Evolutionary conservation across 108 stramenopile species (phyloP).

Genomic region (Cyclotella sp.): DNA sequence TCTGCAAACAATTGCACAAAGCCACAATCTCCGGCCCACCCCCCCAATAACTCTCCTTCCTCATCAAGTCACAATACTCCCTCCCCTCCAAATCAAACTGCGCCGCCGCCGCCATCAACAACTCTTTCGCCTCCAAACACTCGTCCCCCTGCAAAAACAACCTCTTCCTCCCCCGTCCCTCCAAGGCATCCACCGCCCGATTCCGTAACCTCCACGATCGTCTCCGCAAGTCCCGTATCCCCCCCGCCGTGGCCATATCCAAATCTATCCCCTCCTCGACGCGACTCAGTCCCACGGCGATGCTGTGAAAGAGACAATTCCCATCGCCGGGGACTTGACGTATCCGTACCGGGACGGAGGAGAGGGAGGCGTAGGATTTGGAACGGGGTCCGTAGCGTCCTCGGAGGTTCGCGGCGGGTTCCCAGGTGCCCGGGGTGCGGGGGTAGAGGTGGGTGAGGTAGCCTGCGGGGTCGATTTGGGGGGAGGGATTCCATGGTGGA

Average conservation of each 20-base stretch:
- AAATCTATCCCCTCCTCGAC: constrained; percentile 65
- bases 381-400: constrained; percentile 45
- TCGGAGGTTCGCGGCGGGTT: constrained; percentile 54
- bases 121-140: constrained; percentile 69
- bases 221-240: constrained; percentile 26
- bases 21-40: constrained; percentile 98
- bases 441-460: constrained; percentile 61
- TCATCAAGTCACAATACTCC: constrained; percentile 90
- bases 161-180: constrained; percentile 47
- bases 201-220: constrained; percentile 33
- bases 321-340: constrained; percentile 96
- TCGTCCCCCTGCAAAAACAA: constrained; percentile 90
- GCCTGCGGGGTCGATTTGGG: constrained; percentile 74
- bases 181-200: constrained; percentile 55
- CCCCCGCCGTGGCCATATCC: constrained; percentile 38
- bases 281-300: constrained; percentile 50
- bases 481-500: constrained; percentile 86
- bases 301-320: constrained; percentile 88
- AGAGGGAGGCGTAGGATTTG: constrained; percentile 10
- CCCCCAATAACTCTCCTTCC: constrained; percentile 93
- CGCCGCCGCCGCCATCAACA: constrained; percentile 80
- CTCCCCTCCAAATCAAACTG: constrained; percentile 80
- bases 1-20: constrained; percentile 85
- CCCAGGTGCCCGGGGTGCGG: constrained; percentile 79
- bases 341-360: constrained; percentile 52